These are phyloP conservation scores for Boletus patriciae DNA, from an alignment of 768 basidiomycete genomes.

Conservation along the genomic window DNA sequence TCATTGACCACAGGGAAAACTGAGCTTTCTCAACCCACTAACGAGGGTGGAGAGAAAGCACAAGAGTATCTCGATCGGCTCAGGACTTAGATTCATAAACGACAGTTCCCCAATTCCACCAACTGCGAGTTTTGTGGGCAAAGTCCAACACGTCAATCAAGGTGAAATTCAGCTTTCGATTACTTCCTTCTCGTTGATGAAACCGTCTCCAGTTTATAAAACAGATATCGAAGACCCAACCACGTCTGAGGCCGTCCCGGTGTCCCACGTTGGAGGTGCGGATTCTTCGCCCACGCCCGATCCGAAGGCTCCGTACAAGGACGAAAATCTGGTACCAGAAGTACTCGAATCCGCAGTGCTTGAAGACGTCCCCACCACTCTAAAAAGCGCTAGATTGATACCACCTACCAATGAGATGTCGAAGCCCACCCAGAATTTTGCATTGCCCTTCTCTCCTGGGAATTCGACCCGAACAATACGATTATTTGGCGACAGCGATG, in stretches of 20 bases:
- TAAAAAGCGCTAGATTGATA: neutral
- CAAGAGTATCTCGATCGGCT: conserved; percentile 29
- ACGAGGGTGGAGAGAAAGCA: conserved; percentile 13
- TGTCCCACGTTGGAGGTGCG: neutral
- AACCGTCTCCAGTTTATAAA: conserved; percentile 26
- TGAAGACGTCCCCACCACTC: neutral
- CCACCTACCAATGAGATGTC: neutral
- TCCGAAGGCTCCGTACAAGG: neutral
- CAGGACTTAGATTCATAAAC: conserved; percentile 23
- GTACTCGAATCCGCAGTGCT: neutral
- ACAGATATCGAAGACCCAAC: conserved; percentile 24
- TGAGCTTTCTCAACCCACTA: conserved; percentile 28
- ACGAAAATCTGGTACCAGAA: neutral
- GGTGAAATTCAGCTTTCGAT: conserved; percentile 14
- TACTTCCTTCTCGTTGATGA: neutral
- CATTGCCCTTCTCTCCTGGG: neutral
- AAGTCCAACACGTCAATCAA: conserved; percentile 32
- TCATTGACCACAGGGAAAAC: conserved; percentile 29
- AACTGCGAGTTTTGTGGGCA: conserved; percentile 33
- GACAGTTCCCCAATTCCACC: conserved; percentile 23
- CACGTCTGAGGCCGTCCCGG: neutral
- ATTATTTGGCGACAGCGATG: conserved; percentile 22
- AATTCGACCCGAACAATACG: neutral
- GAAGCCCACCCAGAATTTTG: neutral
- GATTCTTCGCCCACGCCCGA: neutral